Evolutionary conservation across 108 stramenopile species (phyloP).

Genomic region (Nannochloropsis gaditana): DNA sequence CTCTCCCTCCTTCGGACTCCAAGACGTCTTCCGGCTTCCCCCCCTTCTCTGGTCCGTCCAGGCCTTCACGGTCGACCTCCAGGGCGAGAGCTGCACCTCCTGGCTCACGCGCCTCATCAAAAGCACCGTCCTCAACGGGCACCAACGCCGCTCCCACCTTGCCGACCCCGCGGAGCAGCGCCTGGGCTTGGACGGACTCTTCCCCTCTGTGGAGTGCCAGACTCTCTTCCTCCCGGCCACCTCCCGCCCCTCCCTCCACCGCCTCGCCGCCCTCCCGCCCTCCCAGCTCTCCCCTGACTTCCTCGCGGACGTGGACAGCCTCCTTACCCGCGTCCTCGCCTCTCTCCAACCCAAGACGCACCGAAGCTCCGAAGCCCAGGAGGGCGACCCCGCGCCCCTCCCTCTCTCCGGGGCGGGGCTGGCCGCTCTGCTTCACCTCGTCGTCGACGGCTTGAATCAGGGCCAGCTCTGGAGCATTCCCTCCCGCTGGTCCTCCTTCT

Average conservation of each 20-base stretch:
- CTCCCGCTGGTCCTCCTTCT: not conserved
- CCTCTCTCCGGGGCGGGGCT: not conserved
- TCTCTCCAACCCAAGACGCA: not conserved
- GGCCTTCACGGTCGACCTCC: not conserved
- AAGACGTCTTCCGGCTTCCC: not conserved
- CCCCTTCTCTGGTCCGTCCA: not conserved
- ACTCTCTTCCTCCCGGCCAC: not conserved
- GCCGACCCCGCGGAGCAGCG: not conserved
- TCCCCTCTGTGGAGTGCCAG: not conserved
- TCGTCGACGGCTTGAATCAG: not conserved
- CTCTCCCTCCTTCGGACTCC: not conserved
- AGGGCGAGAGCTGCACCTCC: not conserved
- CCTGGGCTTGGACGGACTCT: not conserved
- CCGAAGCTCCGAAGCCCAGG: not conserved
- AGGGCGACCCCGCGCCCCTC: not conserved
- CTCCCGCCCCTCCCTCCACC: not conserved
- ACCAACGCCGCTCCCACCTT: not conserved
- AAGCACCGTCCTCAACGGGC: not conserved
- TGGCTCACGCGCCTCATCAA: not conserved
- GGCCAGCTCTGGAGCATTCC: constrained; percentile 9
- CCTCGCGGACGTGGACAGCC: not conserved
- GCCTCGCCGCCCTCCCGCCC: not conserved
- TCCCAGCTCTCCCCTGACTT: constrained; percentile 12
- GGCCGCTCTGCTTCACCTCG: not conserved
- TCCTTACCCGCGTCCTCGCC: not conserved